A percentile compares a stretch with the other conserved stretches of the same genome.
These are phyloP conservation scores for Venturia carpophila DNA, from an alignment of 2,329 filamentous ascomycete genomes.

Conservation along the genomic window DNA sequence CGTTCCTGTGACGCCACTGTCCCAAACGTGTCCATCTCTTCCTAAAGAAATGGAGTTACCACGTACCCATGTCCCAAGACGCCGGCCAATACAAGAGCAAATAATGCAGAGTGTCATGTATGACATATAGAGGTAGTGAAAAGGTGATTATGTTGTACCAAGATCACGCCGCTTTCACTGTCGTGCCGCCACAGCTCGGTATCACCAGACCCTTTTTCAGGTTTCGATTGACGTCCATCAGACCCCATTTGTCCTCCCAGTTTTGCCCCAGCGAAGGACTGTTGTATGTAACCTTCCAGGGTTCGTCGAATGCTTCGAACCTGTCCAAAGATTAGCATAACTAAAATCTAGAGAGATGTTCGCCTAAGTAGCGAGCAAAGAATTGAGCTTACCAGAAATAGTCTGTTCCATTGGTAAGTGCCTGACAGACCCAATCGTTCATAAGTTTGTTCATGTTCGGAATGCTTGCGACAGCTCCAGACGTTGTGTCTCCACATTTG, in stretches of 20 bases:
- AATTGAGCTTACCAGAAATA: constrained; percentile 70
- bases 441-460: constrained; percentile 80
- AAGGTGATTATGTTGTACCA: background rate
- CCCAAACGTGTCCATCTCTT: background rate
- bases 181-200: constrained; percentile 75
- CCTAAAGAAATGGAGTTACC: background rate
- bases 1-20: background rate
- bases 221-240: constrained; percentile 78
- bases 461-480: constrained; percentile 71
- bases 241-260: constrained; percentile 94
- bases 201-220: constrained; percentile 79
- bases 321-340: constrained; percentile 29
- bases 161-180: constrained; percentile 32
- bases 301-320: constrained; percentile 95
- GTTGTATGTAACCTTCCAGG: constrained; percentile 81
- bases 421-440: constrained; percentile 73
- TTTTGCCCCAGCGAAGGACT: constrained; percentile 42
- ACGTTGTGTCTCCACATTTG: constrained; percentile 47
- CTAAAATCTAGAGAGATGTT: constrained; percentile 2
- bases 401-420: constrained; percentile 72
- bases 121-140: no score
- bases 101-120: background rate
- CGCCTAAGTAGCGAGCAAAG: background rate
- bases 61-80: background rate
- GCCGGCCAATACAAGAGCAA: background rate